phyloP scores from a whole-genome alignment of 345 rosid genomes.

The Populus nigra region DNA sequence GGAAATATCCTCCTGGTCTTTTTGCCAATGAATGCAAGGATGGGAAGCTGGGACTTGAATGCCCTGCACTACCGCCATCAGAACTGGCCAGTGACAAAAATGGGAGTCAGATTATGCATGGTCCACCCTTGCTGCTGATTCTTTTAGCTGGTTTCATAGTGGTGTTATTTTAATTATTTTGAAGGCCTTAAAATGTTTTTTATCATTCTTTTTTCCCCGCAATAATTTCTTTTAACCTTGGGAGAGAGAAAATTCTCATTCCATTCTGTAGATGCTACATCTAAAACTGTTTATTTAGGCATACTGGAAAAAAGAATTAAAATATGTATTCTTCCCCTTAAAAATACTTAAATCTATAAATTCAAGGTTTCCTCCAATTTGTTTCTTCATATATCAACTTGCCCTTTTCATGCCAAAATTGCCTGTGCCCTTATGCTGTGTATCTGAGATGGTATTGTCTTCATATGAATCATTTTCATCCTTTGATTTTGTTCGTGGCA shows the following conservation, averaged over 20 bases:
- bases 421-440: neutral
- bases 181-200: slow-evolving; percentile 6
- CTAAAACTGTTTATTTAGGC: neutral
- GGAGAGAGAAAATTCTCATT: neutral
- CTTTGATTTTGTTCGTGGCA: slow-evolving; percentile 1
- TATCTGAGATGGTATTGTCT: neutral
- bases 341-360: neutral
- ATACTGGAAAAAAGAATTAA: neutral
- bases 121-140: slow-evolving; percentile 12
- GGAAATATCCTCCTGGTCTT: slow-evolving; percentile 29
- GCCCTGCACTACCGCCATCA: slow-evolving; percentile 22
- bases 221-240: neutral
- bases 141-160: neutral
- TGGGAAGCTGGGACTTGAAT: slow-evolving; percentile 23
- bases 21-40: slow-evolving; percentile 19
- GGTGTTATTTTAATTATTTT: slow-evolving; percentile 11
- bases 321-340: neutral
- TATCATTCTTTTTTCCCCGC: neutral
- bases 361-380: neutral
- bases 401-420: neutral
- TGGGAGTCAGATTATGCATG: neutral
- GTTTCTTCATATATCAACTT: neutral
- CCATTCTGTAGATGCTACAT: neutral
- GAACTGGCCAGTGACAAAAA: neutral
- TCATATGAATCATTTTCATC: neutral